Base-by-base conservation (phyloP, 2,329 filamentous ascomycete species). In the Akanthomyces muscarius region DNA sequence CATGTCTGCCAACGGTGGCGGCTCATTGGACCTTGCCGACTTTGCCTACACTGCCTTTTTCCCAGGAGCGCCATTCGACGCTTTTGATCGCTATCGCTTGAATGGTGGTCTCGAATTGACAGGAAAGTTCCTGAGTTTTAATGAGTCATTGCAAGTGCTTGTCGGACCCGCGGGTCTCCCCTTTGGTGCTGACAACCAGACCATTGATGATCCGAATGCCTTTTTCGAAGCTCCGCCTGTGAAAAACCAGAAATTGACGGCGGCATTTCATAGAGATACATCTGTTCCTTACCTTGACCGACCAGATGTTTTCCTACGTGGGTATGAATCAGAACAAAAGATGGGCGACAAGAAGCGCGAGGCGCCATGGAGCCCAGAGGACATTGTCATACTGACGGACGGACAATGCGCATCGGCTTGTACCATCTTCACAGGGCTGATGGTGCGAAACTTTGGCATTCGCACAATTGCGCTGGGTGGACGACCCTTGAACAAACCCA, bases 401-500 rank as follows among this genome's bases (percentile, higher is more conserved):
- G 68, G 69, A 8, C 64, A 65, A 28, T 70, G 69, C 48, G 66
- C 63, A 5, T 70, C 68, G 1, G 67, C 66, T 1, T 70, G 69
- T 47, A 63, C 66, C 28, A 63, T 68, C 33, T 64, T 69, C 25
- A 62, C 59, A 7, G 59, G 59, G 2, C 13, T 62, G n/a, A 55
- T 62, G 41, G 42, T 55, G 14, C 50, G 59, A 48, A 62, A 62
- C 41, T 62, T 62, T 62, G 59, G 50, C 16, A 55, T 62, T 14
- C 59, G 59, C 69, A 82, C 80, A 62, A 78, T 89, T 30, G 80
- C 80, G 1, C 77, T 88, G n/a, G 87, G 88, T 11, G 88, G 88
- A 1, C 81, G 84, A 1, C 82, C 87, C 0, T 73, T 75, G 13
- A 68, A 77, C 0, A 74, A 75, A 0, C 80, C 82, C 0, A 89